Evolutionary conservation across 768 basidiomycete genomes (phyloP), one percentile per base, ranked within the genome.

Genomic region (Pleurotus tuoliensis): DNA sequence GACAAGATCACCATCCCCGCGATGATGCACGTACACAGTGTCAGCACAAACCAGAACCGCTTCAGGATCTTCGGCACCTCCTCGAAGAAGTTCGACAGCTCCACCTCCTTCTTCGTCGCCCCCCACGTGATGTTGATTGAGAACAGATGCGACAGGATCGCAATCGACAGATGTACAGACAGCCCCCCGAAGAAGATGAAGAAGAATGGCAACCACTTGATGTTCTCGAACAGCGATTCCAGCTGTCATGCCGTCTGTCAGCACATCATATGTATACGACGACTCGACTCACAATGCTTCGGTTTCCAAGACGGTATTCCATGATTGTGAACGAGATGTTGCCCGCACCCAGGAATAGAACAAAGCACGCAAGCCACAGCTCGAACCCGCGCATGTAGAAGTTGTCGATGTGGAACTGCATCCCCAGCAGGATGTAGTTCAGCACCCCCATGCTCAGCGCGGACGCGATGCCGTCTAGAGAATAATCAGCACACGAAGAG

Each of bases 61-160:
- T 83, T 46, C 39, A 56, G 46, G 30, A 57, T 56, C 16, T 43
- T 58, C 62, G 56, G 51, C 70, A 75, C 73, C 73, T 95, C 92
- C 61, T 91, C 83, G 83, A 90, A 93, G 76, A 95, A 93, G 56
- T 92, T 92, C 1, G 88, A 90, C 25, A 83, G 79, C 65, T 93
- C 88, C 51, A 94, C 90, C 71, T 92, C 90, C 71, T 95, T 94
- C 62, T 73, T 78, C 1, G 80, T 81, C 25, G 79, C 80, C 25
- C 80, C 79, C 80, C 80, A 81, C 34, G 79, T 80, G 79, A 78
- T 80, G 48, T 22, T 53, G 47, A 58, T 47, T 47, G 84, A 86
- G 74, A 86, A 86, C 68, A 87, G 58, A 62, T 88, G 85, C 8
- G 86, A 84, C 37, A 87, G 73, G 41, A 88, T 73, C 0, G 87